Evolutionary conservation across 495 filamentous ascomycete species (phyloP), one percentile per base, ranked within the genome.

Genomic region (Cudoniella acicularis): DNA sequence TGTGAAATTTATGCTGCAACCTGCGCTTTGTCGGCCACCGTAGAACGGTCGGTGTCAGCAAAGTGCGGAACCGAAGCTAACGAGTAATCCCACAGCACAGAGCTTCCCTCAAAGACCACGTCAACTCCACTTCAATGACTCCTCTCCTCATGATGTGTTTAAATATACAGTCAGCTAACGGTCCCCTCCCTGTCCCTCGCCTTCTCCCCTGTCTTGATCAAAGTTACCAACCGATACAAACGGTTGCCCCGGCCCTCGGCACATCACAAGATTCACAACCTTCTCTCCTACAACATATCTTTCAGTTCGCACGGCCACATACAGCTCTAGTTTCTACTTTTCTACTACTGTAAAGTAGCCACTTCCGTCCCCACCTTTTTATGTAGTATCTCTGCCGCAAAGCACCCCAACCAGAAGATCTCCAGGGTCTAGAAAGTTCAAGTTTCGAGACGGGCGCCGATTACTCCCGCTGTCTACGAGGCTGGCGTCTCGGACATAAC

Each of bases 401-500:
- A 6, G 43, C 6, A n/a, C 8, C 43, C 43, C 43, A 16, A 9
- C 43, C 17, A 6, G n/a, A 21, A 20, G 43, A 49, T 58, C 47
- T 43, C 3, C 50, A 61, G 48, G 59, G 52, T 27, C 48, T 26
- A 26, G 52, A 21, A 27, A 61, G 45, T 30, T 52, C 36, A 47
- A 51, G 10, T 49, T 23, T 49, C n/a, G 3, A 40, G 42, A 45
- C 53, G 36, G 42, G 6, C 10, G 11, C 57, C 57, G 51, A 54
- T 18, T 60, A 22, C 51, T 42, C 52, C 51, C 51, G 58, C 21
- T 52, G 40, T 30, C 24, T 18, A 40, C 16, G 26, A 50, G 41
- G 27, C 27, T 36, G 17, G 18, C 24, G 30, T 45, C 43, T 63
- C 63, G 63, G 59, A 65, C 56, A 43, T 65, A 62, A 63, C 51